Evolutionary conservation across 2,329 filamentous ascomycete genomes (phyloP), one percentile per base, ranked within the genome.

Genomic region (Podosphaera aphanis): DNA sequence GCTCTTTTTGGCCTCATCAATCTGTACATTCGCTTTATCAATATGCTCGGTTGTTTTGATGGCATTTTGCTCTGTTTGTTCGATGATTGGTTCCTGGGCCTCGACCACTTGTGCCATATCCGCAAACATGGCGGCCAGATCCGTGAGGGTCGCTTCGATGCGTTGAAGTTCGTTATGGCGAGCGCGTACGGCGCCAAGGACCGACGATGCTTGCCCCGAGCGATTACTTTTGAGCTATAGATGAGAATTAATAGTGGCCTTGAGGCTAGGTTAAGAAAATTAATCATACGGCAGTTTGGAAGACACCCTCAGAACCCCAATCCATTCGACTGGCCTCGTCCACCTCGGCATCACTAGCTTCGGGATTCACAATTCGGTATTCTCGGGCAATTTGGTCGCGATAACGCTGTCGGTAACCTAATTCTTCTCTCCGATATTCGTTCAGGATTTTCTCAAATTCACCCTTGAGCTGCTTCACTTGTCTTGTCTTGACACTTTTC

Each of bases 141-240:
- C 79, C 31, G 66, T 64, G 51, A 88, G 69, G 5, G 79, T 84
- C 59, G 73, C 69, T 62, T 88, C 81, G 54, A 90, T 88, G 61
- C 74, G 74, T 63, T 83, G 73, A 51, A 88, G 77, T 63, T 88
- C 83, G 59, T 81, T 83, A 67, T 88, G 83, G 47, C 83, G 80
- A 33, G 80, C 81, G 52, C 80, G 79, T 35, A 88, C 83, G 51
- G 79, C 79, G 51, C 80, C 80, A 43, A 88, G 74, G 6, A 84
- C 74, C 15, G 77, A 76, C 44, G 69, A 73, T 37, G 80, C 82
- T 57, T 83, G 78, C 47, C 77, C 79, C 39, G 73, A 74, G 52
- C 79, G 79, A 67, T 83, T 85, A 55, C 70, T 74, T 57, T 76
- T 77, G 56, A 86, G 74, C 79, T 85, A 52, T 51, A 48, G 29